A percentile compares a stretch with the other conserved stretches of the same genome.
Evolutionary conservation across 129 eudicot genomes (phyloP).

Genomic region (Escallonia rubra): DNA sequence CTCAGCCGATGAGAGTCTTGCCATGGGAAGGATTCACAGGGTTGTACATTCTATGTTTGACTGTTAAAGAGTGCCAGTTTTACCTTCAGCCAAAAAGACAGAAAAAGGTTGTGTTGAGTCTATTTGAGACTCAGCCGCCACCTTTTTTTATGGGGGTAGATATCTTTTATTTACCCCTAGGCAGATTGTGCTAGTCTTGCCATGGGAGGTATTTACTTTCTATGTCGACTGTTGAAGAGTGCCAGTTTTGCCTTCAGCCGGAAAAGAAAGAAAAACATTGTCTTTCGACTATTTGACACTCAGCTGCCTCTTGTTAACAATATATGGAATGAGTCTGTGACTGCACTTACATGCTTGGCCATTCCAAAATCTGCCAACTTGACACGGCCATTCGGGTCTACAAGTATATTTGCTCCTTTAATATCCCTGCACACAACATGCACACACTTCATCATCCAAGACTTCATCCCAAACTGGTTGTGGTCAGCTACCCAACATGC

Average conservation of each 20-base stretch:
- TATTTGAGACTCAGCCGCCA: neutral
- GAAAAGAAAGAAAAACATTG: too few relatives aligned
- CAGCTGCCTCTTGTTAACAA: neutral
- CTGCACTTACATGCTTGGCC: slow-evolving; percentile 88
- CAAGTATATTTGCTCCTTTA: slow-evolving; percentile 96
- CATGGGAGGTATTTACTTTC: neutral
- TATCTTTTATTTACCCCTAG: too few relatives aligned
- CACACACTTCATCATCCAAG: neutral
- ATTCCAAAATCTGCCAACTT: slow-evolving; percentile 97
- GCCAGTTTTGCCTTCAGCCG: neutral
- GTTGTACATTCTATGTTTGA: neutral
- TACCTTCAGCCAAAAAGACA: too few relatives aligned
- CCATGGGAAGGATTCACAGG: slow-evolving; percentile 1
- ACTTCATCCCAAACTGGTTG: too few relatives aligned
- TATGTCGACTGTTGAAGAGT: neutral
- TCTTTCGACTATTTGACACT: neutral
- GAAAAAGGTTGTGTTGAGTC: neutral
- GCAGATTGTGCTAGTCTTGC: neutral
- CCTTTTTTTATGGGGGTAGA: neutral
- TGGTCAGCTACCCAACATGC: too few relatives aligned
- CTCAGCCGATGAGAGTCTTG: neutral
- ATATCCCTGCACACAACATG: slow-evolving; percentile 58
- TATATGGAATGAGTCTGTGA: neutral
- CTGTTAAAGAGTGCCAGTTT: neutral
- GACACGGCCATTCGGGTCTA: slow-evolving; percentile 91